Percentiles rank a stretch among this genome's conserved stretches.
Evolutionary conservation across 2,329 filamentous ascomycete species (phyloP).

Genomic region (Coniella vitis): DNA sequence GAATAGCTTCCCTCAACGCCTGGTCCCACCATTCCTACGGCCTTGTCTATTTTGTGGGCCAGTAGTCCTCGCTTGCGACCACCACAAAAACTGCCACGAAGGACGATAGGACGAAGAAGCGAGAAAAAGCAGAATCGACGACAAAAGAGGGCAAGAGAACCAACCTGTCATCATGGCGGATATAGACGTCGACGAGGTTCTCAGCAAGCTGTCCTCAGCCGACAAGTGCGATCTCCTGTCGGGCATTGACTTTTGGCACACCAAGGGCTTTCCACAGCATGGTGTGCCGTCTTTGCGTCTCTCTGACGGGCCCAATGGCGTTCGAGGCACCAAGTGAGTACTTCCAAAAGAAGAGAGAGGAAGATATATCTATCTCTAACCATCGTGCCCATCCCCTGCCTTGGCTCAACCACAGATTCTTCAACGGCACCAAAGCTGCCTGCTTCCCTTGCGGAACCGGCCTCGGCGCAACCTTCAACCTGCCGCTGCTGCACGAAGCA

Average conservation of each 20-base stretch:
- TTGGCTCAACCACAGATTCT: conserved; percentile 37
- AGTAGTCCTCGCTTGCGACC: too few species aligned
- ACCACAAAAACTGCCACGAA: too few species aligned
- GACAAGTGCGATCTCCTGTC: conserved; percentile 50
- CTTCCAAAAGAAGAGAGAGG: not conserved
- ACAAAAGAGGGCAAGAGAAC: not conserved
- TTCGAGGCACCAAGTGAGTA: conserved; percentile 49
- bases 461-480: conserved; percentile 52
- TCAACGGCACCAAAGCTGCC: conserved; percentile 54
- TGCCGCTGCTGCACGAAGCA: conserved; percentile 42
- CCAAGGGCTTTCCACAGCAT: conserved; percentile 51
- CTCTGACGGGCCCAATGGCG: conserved; percentile 64
- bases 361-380: too few species aligned
- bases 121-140: too few species aligned
- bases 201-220: conserved; percentile 44
- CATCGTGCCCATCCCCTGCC: not conserved
- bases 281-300: conserved; percentile 58
- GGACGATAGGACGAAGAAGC: too few species aligned
- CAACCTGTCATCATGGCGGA: conserved; percentile 34
- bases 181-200: conserved; percentile 46
- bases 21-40: too few species aligned
- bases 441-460: conserved; percentile 55
- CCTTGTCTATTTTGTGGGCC: too few species aligned
- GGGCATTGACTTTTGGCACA: conserved; percentile 64
- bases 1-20: too few species aligned